Percentiles rank a stretch among this genome's conserved stretches.
These are phyloP conservation scores for Saksenaea vasiformis DNA, from an alignment of 371 early-diverging fungal species.

Conservation along the genomic window DNA sequence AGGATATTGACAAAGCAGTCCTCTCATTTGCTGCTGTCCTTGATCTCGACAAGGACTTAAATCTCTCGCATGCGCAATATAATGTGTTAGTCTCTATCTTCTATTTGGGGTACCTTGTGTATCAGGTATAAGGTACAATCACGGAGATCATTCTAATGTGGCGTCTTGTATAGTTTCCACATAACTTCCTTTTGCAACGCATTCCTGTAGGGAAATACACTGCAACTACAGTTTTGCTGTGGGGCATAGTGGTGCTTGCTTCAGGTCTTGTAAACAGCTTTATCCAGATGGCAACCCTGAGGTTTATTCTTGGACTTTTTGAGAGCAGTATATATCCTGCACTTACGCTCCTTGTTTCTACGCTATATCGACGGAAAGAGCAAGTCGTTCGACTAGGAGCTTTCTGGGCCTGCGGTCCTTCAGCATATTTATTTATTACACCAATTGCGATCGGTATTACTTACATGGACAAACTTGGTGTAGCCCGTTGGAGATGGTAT, in stretches of 20 bases:
- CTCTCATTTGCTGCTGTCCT: constrained; percentile 36
- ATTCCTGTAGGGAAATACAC: constrained; percentile 32
- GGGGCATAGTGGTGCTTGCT: constrained; percentile 31
- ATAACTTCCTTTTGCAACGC: constrained; percentile 40
- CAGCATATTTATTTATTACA: constrained; percentile 45
- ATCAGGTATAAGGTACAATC: constrained; percentile 24
- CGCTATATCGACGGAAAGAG: constrained; percentile 3
- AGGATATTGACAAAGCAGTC: constrained; percentile 46
- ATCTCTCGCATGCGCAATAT: constrained; percentile 27
- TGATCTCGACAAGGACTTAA: constrained; percentile 27
- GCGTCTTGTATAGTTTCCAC: constrained; percentile 30
- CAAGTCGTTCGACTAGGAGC: constrained; percentile 12
- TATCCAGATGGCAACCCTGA: constrained; percentile 34
- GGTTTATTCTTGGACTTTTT: constrained; percentile 34
- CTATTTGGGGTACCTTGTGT: constrained; percentile 39
- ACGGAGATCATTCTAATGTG: too few species aligned
- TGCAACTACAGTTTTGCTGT: constrained; percentile 32
- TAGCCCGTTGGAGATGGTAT: constrained; percentile 27
- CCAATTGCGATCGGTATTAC: constrained; percentile 33
- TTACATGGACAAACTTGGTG: constrained; percentile 16
- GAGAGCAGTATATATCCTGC: constrained; percentile 26
- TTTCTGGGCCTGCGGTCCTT: constrained; percentile 6
- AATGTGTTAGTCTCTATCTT: constrained; percentile 36
- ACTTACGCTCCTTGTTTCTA: background rate
- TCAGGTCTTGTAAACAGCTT: constrained; percentile 28